Percentiles rank a stretch among this genome's conserved stretches.
Evolutionary conservation across 2,329 filamentous ascomycete species (phyloP).

Genomic region (Trichophyton equinum): DNA sequence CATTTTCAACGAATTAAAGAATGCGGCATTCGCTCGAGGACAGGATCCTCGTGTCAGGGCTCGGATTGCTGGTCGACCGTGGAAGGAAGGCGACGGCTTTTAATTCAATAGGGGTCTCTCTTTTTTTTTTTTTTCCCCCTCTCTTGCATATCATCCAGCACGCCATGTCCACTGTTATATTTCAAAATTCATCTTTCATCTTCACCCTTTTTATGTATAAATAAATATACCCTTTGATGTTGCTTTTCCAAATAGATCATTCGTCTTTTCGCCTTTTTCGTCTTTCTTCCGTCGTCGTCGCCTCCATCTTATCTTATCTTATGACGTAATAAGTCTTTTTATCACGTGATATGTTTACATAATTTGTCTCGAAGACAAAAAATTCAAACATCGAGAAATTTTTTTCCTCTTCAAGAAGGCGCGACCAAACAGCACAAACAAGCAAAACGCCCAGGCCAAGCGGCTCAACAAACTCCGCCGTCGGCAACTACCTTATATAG

Average conservation of each 20-base stretch:
- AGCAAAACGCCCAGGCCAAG: background rate
- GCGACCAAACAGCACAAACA: conserved; percentile 8
- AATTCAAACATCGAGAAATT: conserved; percentile 4
- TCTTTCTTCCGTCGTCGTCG: too few relatives aligned
- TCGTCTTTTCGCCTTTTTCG: too few relatives aligned
- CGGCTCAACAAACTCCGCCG: too few relatives aligned
- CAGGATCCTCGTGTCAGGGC: conserved; percentile 41
- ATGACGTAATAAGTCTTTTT: background rate
- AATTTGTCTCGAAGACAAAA: conserved; percentile 6
- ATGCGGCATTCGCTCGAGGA: conserved; percentile 39
- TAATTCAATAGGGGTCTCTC: conserved; percentile 20
- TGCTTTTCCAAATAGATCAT: too few relatives aligned
- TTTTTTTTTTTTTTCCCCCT: background rate
- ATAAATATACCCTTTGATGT: too few relatives aligned
- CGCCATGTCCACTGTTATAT: background rate
- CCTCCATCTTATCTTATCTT: background rate
- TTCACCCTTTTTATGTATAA: background rate
- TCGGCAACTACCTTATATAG: background rate
- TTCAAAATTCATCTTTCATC: background rate
- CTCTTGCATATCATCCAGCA: background rate
- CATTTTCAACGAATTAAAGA: conserved; percentile 31
- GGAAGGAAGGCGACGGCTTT: conserved; percentile 45
- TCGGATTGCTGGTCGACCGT: conserved; percentile 40
- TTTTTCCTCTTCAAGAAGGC: background rate
- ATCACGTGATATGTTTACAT: background rate